phyloP scores from a whole-genome alignment of 75 land plant genomes.

The Gnetum montanum region DNA sequence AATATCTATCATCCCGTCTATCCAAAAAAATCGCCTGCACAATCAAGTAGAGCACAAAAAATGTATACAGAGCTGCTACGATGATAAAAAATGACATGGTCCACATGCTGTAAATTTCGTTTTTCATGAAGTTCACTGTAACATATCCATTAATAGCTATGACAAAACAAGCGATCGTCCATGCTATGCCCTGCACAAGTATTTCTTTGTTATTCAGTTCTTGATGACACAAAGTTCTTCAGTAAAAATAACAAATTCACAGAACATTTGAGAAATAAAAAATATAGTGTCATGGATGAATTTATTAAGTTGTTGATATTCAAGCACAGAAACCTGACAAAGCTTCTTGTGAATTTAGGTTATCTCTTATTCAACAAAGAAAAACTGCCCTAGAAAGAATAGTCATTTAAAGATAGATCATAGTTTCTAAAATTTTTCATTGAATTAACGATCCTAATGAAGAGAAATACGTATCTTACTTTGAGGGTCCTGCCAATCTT shows the following conservation, averaged over 20 bases:
- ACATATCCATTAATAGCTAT: slow-evolving; percentile 71
- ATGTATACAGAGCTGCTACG: slow-evolving; percentile 24
- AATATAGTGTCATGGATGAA: background rate
- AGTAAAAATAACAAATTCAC: background rate
- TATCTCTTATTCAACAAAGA: background rate
- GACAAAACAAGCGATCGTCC: slow-evolving; percentile 57
- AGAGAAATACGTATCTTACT: slow-evolving; percentile 23
- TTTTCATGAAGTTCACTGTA: slow-evolving; percentile 41
- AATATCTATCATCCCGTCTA: background rate
- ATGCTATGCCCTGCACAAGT: slow-evolving; percentile 48
- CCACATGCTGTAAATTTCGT: slow-evolving; percentile 20
- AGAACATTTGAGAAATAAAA: no score
- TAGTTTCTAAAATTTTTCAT: background rate
- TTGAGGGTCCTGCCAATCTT: slow-evolving; percentile 46
- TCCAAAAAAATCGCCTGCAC: slow-evolving; percentile 2
- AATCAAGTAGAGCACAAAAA: slow-evolving; percentile 42
- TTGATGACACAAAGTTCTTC: background rate
- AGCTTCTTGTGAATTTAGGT: background rate
- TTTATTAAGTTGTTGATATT: background rate
- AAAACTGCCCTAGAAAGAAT: no score
- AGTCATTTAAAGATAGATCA: background rate
- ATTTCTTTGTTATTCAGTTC: background rate
- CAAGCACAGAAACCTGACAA: background rate
- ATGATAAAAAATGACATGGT: slow-evolving; percentile 7
- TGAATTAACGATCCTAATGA: slow-evolving; percentile 2